Base-by-base conservation (phyloP, 148 eudicot species). In the Rhododendron vialii region DNA sequence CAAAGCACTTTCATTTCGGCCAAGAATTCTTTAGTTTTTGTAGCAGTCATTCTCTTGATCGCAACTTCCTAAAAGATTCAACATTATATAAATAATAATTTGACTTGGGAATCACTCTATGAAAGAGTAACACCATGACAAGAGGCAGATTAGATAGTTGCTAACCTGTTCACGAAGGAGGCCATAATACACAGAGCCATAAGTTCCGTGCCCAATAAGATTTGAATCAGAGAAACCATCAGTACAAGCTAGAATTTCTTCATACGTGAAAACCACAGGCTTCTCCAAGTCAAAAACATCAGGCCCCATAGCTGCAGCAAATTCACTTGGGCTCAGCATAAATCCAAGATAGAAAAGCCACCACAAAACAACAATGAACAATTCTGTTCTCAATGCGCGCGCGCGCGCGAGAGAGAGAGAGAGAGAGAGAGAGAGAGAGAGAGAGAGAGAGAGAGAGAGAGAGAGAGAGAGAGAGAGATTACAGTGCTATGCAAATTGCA, bases 1-100 rank as follows among this genome's bases (percentile, higher is more conserved):
- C 99, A 95, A 48, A 97, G 91, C 86, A 97, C 94, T 93, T 95
- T 97, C 95, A 97, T 95, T 92, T 97, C 99, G 20, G 94, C 95
- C 89, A 88, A 87, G 59, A 95, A 97, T 84, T 95, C 99, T 90
- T 90, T 97, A 38, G 98, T 95, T 90, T 97, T 95, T 38, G 95
- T 95, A 38, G 95, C 96, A 84, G 99, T 97, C 99, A 97, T 97
- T 87, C 93, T 93, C 89, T 97, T 97, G 71, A 95, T 91, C n/a
- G 98, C 98, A 78, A 94, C 98, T 89, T 95, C 99, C 99, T 97
- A 83, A 59, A 83, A 83, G 73, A 82, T 79, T 71, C 75, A 61
- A 71, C 82, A 45, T 59, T 13, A 80, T 24, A 36, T 33, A 85
- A 81, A 24, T 30, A 38, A 5, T 14, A 24, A 8, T 28, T 76